Conservation (phyloP, 2,329 filamentous ascomycete genomes). For the Ophiostoma sp. region DNA sequence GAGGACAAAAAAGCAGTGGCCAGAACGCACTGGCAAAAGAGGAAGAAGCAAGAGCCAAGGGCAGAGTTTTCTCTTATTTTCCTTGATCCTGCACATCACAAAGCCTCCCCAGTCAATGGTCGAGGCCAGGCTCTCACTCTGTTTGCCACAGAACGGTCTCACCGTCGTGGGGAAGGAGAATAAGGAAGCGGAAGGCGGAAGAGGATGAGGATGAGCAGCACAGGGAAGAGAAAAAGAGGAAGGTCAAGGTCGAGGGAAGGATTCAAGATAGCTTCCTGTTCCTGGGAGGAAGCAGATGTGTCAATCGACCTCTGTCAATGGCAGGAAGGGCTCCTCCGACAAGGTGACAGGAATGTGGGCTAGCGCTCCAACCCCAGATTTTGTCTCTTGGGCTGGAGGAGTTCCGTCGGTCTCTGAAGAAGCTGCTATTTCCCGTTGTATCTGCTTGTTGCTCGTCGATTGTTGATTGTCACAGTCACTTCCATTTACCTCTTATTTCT, state of each 20-base stretch:
- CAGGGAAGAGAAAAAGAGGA: background rate
- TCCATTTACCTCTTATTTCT: background rate
- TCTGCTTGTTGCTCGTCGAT: too few species aligned
- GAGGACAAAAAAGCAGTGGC: background rate
- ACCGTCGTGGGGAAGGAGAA: background rate
- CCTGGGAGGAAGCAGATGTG: background rate
- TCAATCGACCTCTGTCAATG: too few species aligned
- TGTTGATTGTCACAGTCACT: background rate
- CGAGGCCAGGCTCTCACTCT: background rate
- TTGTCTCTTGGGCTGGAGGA: background rate
- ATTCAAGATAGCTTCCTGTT: background rate
- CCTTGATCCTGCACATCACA: background rate
- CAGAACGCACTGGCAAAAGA: background rate
- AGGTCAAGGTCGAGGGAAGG: background rate
- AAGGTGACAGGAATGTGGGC: background rate
- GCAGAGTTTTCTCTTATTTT: background rate
- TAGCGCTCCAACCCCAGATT: conserved; percentile 6
- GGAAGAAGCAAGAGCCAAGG: background rate
- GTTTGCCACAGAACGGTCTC: background rate
- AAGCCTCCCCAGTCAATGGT: background rate
- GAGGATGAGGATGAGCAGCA: background rate
- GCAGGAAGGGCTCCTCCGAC: background rate
- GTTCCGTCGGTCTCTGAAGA: background rate
- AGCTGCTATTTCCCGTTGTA: background rate
- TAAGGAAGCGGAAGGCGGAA: background rate